Base-by-base conservation (phyloP, 192 early-diverging fungal species). In the Linnemannia exigua region DNA sequence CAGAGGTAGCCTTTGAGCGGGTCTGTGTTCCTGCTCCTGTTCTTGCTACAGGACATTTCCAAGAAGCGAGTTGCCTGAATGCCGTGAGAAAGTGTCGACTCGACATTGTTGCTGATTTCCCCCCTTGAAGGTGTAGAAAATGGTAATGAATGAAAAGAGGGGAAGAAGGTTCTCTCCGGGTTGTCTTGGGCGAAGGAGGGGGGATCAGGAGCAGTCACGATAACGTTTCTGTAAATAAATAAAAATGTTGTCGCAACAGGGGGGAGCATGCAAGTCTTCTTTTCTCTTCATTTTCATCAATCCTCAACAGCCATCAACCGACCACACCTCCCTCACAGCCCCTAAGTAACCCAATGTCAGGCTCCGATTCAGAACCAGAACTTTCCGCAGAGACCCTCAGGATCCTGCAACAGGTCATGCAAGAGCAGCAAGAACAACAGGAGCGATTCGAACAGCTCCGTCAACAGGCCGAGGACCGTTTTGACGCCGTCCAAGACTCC, bases 381-480 rank as follows among this genome's bases (percentile, higher is more conserved):
- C 90, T 94, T 37, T 91, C 91, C 0, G 74, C 88, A 1, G 89
- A 89, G 70, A 87, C 94, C 6, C 87, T 94, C 72, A 84, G 82
- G 3, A 86, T 89, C 15, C 90, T 96, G 38, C 92, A 92, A 75
- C 84, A 92, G 28, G 94, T 95, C 78, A 90, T 95, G 70, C 71
- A 63, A 14, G 95, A 95, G 79, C 93, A 95, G 88, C 76, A 93
- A 72, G 92, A 92, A 52, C 79, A 88, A 68, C 91, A 95, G 47
- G 90, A 91, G 11, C 87, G 87, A 68, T 94, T 95, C 70, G 95
- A 93, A 28, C 74, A 89, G 77, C 88, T 96, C 35, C 87, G 91
- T 47, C 84, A 88, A 68, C 74, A 87, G 72, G 89, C 87, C 12
- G 90, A 93, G 71, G 87, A 88, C 33, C 87, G 80, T 25, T 91